Conservation (phyloP, 192 early-diverging fungal genomes). For the Spinellus fusiger region DNA sequence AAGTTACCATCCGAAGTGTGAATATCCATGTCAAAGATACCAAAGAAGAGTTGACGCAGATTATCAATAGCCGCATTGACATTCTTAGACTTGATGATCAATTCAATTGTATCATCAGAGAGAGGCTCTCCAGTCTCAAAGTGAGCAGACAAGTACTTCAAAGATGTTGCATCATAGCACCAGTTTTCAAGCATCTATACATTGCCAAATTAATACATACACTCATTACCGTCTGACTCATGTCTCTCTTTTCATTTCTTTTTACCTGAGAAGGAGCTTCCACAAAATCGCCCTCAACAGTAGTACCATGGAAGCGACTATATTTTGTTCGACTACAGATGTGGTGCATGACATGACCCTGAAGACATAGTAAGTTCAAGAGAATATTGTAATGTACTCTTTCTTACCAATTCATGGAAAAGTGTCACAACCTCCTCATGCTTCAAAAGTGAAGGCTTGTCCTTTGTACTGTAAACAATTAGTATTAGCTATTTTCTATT, state of each 20-base stretch:
- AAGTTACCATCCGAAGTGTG: constrained; percentile 52
- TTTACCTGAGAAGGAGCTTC: constrained; percentile 73
- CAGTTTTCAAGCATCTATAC: constrained; percentile 80
- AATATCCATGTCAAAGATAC: constrained; percentile 68
- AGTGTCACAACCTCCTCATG: constrained; percentile 78
- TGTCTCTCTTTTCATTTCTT: neutral
- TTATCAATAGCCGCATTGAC: constrained; percentile 68
- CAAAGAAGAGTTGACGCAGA: constrained; percentile 75
- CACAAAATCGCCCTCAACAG: constrained; percentile 78
- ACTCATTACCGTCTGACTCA: neutral
- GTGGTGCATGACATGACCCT: constrained; percentile 35
- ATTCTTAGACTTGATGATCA: constrained; percentile 67
- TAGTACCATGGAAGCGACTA: constrained; percentile 70
- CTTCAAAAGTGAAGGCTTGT: constrained; percentile 67
- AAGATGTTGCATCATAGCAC: constrained; percentile 58
- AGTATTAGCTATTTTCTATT: neutral
- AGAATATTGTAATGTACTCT: constrained; percentile 40
- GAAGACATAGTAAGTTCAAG: neutral
- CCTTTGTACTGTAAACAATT: constrained; percentile 42
- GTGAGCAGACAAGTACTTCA: constrained; percentile 58
- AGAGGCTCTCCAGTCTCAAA: constrained; percentile 66
- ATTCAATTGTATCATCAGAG: constrained; percentile 62
- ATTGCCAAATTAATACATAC: neutral
- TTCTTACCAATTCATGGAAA: constrained; percentile 77
- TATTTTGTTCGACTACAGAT: constrained; percentile 74